Evolutionary conservation across 768 basidiomycete species (phyloP), one percentile per base, ranked within the genome.

Genomic region (Hypholoma fasciculare): DNA sequence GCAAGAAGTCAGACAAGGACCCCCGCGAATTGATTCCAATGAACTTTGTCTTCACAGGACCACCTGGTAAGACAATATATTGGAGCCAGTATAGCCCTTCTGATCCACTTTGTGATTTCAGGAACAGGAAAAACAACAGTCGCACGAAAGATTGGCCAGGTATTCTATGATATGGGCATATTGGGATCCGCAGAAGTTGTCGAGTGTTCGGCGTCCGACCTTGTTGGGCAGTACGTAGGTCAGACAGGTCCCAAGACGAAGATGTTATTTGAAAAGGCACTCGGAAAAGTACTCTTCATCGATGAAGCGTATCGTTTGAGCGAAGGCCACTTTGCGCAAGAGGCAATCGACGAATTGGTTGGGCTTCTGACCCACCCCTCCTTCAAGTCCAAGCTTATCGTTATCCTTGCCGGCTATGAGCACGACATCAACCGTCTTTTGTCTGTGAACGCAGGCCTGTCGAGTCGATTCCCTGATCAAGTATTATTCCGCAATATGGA

Each of bases 41-140:
- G n/a, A 87, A 79, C 56, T 89, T 88, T 27, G 70, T 89, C 1
- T 89, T 89, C 76, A 89, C 86, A 63, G 88, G 88, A 0, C 88
- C 88, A 4, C 88, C 87, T 56, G 87, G 82, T 86, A 63, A 63
- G 75, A n/a, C n/a, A n/a, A n/a, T n/a, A n/a, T n/a, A n/a, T n/a
- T n/a, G n/a, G n/a, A n/a, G n/a, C n/a, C n/a, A n/a, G n/a, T n/a
- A n/a, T n/a, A n/a, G n/a, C 44, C 7, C 26, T 23, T 20, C 30
- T 44, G 11, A 55, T 12, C 4, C n/a, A 30, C 30, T 26, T 26
- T 48, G 30, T 44, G 19, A 34, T 7, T 34, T 34, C 36, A 86
- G 85, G 85, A 4, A 86, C 85, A 0, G 85, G 86, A 14, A 86
- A 87, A 56, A 87, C 86, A 1, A 87, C 85, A 0, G 78, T 78